Evolutionary conservation across 257 asterid species (phyloP), one percentile per base, ranked within the genome.

Genomic region (Solanum paucissectum): DNA sequence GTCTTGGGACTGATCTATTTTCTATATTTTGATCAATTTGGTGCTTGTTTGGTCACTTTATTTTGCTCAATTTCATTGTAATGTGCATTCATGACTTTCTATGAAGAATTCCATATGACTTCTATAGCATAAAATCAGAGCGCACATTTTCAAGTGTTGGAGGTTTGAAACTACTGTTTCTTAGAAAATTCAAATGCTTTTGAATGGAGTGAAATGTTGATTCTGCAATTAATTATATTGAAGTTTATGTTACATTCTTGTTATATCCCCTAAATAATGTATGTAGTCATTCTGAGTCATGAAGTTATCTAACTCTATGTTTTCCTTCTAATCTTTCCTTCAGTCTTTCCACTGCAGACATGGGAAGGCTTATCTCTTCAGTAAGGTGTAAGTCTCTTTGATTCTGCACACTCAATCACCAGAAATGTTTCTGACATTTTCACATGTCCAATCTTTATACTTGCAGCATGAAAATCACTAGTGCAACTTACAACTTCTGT

Each of bases 361-460:
- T 86, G 98, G 98, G 90, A 94, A 90, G 93, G 98, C 98, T 90
- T 95, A 94, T 90, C 98, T 95, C 95, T 92, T 95, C 94, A 83
- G 87, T 84, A 91, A 94, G 89, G 98, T 95, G 98, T 94, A 95
- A 94, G 98, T 93, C 58, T 90, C 89, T 89, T 89, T 89, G 86
- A 46, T 71, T 81, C 74, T 87, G 49, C 60, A 60, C 77, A 40
- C 83, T 87, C 84, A 73, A 83, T 82, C 73, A 76, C 13, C 52
- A 38, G 83, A 40, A 12, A 38, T 76, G 7, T 76, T 38, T 87
- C 38, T 29, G 90, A 58, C 25, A 76, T 32, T 42, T 68, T 87
- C 36, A 77, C 83, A 21, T 58, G 40, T 44, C 76, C 36, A 86
- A 27, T 32, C 52, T 11, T 68, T 87, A 23, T 29, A 55, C 34